Percentiles rank a stretch among this genome's conserved stretches.
Evolutionary conservation across 306 rosid species (phyloP).

Genomic region (Heteromeles arbutifolia): DNA sequence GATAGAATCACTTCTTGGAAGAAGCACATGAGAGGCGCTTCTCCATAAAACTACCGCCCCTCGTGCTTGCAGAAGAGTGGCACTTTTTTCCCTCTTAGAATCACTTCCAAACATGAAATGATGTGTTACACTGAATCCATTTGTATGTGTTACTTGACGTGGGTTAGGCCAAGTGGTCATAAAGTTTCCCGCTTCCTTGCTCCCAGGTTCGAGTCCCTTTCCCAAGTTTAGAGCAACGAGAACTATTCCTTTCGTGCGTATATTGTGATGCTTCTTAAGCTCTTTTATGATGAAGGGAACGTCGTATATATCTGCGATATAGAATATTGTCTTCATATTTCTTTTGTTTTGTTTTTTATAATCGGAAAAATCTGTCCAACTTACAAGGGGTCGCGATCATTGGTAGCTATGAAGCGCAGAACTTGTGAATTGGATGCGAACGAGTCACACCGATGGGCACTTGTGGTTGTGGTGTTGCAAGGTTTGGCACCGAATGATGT

Average conservation of each 20-base stretch:
- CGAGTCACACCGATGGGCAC: neutral
- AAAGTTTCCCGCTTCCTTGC: no score
- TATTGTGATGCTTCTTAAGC: neutral
- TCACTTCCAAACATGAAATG: no score
- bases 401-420: neutral
- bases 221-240: no score
- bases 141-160: no score
- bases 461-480: neutral
- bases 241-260: neutral
- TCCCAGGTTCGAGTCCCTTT: no score
- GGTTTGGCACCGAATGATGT: neutral
- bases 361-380: neutral
- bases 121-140: no score
- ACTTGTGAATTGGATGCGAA: neutral
- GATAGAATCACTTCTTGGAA: neutral
- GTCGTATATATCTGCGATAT: neutral
- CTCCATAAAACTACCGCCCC: no score
- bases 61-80: no score
- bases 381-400: neutral
- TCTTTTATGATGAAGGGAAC: neutral
- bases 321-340: neutral
- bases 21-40: neutral
- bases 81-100: no score
- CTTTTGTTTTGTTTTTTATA: neutral
- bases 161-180: no score